A percentile compares a stretch with the other conserved stretches of the same genome.
These are phyloP conservation scores for Acer campestre DNA, from an alignment of 345 rosid genomes.

Conservation along the genomic window DNA sequence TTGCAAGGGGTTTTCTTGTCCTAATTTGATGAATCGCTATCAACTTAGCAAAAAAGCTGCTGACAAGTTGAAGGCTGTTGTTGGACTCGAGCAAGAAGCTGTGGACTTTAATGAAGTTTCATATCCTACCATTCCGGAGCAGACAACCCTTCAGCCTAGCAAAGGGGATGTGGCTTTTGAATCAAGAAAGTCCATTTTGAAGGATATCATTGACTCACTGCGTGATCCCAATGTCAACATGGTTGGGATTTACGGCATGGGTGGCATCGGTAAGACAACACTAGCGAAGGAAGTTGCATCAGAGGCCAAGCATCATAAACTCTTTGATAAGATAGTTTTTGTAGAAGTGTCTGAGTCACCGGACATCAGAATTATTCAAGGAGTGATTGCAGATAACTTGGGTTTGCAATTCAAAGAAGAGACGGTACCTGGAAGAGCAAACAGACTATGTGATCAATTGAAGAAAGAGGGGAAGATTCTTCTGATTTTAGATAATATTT, in stretches of 20 bases:
- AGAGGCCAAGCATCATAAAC: background rate
- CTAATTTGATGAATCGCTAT: too few relatives aligned
- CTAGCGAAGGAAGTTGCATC: constrained; percentile 7
- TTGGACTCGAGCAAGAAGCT: too few relatives aligned
- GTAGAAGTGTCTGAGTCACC: constrained; percentile 16
- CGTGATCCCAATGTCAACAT: background rate
- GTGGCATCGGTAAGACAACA: constrained; percentile 13
- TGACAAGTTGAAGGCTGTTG: too few relatives aligned
- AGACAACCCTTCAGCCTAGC: too few relatives aligned
- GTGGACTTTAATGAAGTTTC: too few relatives aligned
- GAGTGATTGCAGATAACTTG: constrained; percentile 14
- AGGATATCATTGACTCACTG: background rate
- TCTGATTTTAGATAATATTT: constrained; percentile 33
- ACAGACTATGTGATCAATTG: background rate
- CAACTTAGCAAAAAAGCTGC: too few relatives aligned
- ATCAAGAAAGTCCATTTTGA: background rate
- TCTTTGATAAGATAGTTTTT: constrained; percentile 17
- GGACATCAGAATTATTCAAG: constrained; percentile 26
- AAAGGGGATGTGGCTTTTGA: background rate
- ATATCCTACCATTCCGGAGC: too few relatives aligned
- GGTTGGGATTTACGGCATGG: constrained; percentile 5
- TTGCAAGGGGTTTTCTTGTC: too few relatives aligned
- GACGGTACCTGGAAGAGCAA: background rate
- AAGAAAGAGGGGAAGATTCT: constrained; percentile 22
- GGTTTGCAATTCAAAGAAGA: constrained; percentile 10